phyloP scores from a whole-genome alignment of 768 basidiomycete species.

The Termitomyces sp. region DNA sequence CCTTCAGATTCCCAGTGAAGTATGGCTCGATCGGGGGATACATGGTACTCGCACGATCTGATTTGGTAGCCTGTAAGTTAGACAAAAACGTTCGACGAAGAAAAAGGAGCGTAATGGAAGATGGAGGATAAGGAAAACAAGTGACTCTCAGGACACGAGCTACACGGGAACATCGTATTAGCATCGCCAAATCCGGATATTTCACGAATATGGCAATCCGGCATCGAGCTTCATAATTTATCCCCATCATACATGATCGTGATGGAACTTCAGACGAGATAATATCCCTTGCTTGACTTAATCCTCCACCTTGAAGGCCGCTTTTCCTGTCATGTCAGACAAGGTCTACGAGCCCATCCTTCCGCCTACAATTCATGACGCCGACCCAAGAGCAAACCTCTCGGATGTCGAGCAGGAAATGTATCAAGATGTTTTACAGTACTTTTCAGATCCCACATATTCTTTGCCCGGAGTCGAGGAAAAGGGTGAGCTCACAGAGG shows the following conservation, averaged over 20 bases:
- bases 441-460: constrained; percentile 53
- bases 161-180: background rate
- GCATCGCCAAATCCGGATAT: constrained; percentile 8
- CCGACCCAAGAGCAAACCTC: constrained; percentile 30
- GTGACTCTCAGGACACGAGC: background rate
- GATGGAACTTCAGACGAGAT: background rate
- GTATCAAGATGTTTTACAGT: constrained; percentile 48
- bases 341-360: constrained; percentile 30
- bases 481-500: constrained; percentile 46
- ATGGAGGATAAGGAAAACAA: background rate
- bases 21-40: constrained; percentile 68
- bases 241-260: background rate
- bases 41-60: constrained; percentile 30
- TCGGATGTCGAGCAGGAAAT: constrained; percentile 40
- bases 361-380: constrained; percentile 20
- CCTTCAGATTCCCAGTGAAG: constrained; percentile 58
- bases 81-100: background rate
- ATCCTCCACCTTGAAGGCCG: background rate
- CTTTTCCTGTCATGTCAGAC: constrained; percentile 8
- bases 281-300: background rate
- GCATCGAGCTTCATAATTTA: background rate
- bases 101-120: background rate
- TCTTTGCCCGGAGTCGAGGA: constrained; percentile 37
- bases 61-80: background rate
- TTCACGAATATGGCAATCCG: background rate